Percentiles rank a stretch among this genome's conserved stretches.
These are phyloP conservation scores for Astrephomene gubernaculifera DNA, from an alignment of 139 green algal genomes.

Conservation along the genomic window DNA sequence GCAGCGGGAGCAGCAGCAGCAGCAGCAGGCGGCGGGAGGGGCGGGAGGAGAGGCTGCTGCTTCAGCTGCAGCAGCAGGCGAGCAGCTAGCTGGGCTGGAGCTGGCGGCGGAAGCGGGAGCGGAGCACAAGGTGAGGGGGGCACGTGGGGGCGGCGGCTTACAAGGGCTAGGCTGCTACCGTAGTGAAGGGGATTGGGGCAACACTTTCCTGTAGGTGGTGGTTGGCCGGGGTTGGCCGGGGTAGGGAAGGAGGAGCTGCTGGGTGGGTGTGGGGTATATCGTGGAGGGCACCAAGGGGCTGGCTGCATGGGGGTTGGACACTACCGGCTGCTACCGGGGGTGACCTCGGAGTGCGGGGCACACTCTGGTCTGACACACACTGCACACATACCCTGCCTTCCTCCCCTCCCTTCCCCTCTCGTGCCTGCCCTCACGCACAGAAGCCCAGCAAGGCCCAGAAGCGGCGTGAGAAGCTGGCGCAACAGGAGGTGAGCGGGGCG, in stretches of 20 bases:
- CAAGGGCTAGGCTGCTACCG: too few species aligned
- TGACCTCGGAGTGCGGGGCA: too few species aligned
- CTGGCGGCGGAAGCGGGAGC: slow-evolving; percentile 1
- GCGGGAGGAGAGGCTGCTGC: slow-evolving; percentile 30
- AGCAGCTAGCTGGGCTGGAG: neutral
- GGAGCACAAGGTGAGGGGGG: slow-evolving; percentile 31
- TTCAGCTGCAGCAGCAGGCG: slow-evolving; percentile 15
- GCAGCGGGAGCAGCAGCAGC: slow-evolving; percentile 41
- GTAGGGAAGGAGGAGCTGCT: too few species aligned
- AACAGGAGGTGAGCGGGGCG: slow-evolving; percentile 46
- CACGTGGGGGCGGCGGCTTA: too few species aligned
- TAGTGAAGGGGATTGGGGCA: too few species aligned
- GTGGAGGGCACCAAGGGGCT: too few species aligned
- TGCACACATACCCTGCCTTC: too few species aligned
- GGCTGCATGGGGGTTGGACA: too few species aligned
- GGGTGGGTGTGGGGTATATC: too few species aligned
- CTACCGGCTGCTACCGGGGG: too few species aligned
- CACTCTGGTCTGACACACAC: neutral
- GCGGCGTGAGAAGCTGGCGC: slow-evolving; percentile 61
- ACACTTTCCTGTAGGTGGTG: too few species aligned
- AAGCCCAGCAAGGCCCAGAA: slow-evolving; percentile 81
- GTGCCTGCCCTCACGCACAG: slow-evolving; percentile 29
- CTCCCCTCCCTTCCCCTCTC: neutral
- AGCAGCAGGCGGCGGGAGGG: slow-evolving; percentile 40
- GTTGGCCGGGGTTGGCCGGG: too few species aligned